These are phyloP conservation scores for Annulohypoxylon truncatum DNA, from an alignment of 2,329 filamentous ascomycete genomes.

Conservation along the genomic window DNA sequence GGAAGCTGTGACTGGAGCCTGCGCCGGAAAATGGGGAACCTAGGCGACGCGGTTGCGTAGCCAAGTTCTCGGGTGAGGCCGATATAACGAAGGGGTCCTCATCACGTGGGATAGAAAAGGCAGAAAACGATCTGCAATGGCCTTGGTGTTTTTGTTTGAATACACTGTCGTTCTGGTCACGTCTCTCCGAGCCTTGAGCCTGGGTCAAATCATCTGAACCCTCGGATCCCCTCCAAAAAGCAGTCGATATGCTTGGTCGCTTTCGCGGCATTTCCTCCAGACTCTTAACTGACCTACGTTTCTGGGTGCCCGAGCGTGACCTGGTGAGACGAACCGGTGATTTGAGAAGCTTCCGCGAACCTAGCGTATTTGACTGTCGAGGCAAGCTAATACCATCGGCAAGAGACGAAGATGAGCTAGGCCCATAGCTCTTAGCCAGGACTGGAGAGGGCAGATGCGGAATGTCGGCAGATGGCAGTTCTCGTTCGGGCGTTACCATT, in stretches of 20 bases:
- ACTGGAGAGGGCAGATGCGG: slow-evolving; percentile 66
- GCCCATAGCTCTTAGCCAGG: slow-evolving; percentile 69
- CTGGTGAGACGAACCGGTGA: slow-evolving; percentile 64
- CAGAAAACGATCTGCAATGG: slow-evolving; percentile 1
- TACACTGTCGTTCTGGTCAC: slow-evolving; percentile 7
- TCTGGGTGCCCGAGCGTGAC: slow-evolving; percentile 66
- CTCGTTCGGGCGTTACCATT: slow-evolving; percentile 10
- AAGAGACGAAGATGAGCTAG: slow-evolving; percentile 66
- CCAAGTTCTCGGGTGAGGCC: slow-evolving; percentile 43
- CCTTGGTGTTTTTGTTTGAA: slow-evolving; percentile 24
- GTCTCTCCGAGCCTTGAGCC: neutral
- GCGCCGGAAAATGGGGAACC: slow-evolving; percentile 69
- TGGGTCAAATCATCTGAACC: slow-evolving; percentile 19
- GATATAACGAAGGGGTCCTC: slow-evolving; percentile 41
- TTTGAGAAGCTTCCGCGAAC: slow-evolving; percentile 62
- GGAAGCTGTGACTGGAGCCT: slow-evolving; percentile 68
- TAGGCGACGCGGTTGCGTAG: slow-evolving; percentile 60
- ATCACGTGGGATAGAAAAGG: neutral
- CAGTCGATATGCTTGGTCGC: slow-evolving; percentile 65
- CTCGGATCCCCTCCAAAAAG: slow-evolving; percentile 58
- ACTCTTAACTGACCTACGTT: slow-evolving; percentile 63
- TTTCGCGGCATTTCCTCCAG: slow-evolving; percentile 61
- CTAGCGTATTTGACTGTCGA: slow-evolving; percentile 62
- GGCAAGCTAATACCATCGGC: slow-evolving; percentile 54
- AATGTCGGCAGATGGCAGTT: slow-evolving; percentile 42